Percentiles rank a stretch among this genome's conserved stretches.
These are phyloP conservation scores for Aspergillus ruber DNA, from an alignment of 2,329 filamentous ascomycete species.

Conservation along the genomic window DNA sequence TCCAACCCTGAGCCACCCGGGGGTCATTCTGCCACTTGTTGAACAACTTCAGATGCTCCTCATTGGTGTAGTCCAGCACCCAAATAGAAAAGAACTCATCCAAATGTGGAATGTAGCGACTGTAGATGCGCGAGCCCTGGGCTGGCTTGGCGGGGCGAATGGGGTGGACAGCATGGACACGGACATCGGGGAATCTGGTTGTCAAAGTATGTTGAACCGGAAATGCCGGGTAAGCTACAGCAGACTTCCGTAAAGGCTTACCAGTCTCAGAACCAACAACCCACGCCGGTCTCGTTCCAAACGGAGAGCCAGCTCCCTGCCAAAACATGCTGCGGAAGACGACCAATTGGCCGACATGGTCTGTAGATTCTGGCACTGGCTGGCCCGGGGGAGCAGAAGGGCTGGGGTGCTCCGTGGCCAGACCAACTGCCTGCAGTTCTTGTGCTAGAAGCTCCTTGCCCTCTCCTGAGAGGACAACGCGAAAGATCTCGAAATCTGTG, in stretches of 20 bases:
- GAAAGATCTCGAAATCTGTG: slow-evolving; percentile 28
- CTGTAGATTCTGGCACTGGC: slow-evolving; percentile 22
- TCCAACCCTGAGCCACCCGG: slow-evolving; percentile 73
- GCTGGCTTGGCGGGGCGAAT: slow-evolving; percentile 64
- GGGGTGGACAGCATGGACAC: slow-evolving; percentile 61
- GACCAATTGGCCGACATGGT: slow-evolving; percentile 39
- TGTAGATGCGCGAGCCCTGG: slow-evolving; percentile 66
- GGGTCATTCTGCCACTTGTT: slow-evolving; percentile 80
- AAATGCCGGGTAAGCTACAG: slow-evolving; percentile 22
- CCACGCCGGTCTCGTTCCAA: slow-evolving; percentile 60
- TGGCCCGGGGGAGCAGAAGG: slow-evolving; percentile 33
- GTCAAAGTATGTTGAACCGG: slow-evolving; percentile 38
- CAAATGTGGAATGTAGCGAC: slow-evolving; percentile 69
- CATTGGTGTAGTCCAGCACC: slow-evolving; percentile 61
- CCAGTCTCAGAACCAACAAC: slow-evolving; percentile 41
- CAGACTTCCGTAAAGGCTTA: slow-evolving; percentile 16
- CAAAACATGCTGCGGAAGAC: slow-evolving; percentile 56
- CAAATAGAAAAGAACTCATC: slow-evolving; percentile 71
- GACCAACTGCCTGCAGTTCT: slow-evolving; percentile 31
- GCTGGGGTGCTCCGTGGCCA: slow-evolving; percentile 38
- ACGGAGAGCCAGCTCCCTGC: slow-evolving; percentile 63
- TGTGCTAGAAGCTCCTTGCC: slow-evolving; percentile 18
- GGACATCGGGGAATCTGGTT: slow-evolving; percentile 42
- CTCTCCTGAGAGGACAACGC: slow-evolving; percentile 25
- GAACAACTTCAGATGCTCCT: slow-evolving; percentile 63